phyloP scores from a whole-genome alignment of 805 yeast species.

The Saccharomycopsis schoenii region DNA sequence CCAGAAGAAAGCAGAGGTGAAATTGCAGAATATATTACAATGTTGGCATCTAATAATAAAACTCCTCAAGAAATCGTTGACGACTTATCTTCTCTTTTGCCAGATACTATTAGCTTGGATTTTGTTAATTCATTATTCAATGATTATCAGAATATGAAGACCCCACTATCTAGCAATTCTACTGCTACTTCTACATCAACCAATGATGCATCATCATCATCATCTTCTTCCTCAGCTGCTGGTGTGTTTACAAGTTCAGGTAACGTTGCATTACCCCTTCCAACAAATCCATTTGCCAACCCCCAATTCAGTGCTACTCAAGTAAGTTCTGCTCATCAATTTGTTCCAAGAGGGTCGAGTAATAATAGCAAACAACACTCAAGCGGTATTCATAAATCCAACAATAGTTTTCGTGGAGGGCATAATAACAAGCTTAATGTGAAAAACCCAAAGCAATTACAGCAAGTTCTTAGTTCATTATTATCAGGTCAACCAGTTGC shows the following conservation, averaged over 20 bases:
- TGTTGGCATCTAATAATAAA: slow-evolving; percentile 60
- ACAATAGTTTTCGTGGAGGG: slow-evolving; percentile 14
- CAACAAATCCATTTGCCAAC: background rate
- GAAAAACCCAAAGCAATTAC: slow-evolving; percentile 26
- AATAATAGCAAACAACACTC: background rate
- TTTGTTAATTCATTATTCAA: slow-evolving; percentile 49
- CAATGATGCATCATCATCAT: background rate
- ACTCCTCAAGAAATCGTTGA: slow-evolving; percentile 47
- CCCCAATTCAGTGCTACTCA: background rate
- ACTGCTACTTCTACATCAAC: background rate
- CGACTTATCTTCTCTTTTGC: slow-evolving; percentile 54
- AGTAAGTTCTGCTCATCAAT: background rate
- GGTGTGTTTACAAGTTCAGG: background rate
- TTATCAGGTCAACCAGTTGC: slow-evolving; percentile 23
- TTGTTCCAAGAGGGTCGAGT: slow-evolving; percentile 2
- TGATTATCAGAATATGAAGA: slow-evolving; percentile 40
- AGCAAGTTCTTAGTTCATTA: slow-evolving; percentile 31
- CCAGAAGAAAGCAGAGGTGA: slow-evolving; percentile 27
- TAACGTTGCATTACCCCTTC: background rate
- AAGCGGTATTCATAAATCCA: slow-evolving; percentile 2
- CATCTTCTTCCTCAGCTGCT: background rate
- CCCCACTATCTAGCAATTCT: slow-evolving; percentile 6
- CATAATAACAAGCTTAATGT: slow-evolving; percentile 20
- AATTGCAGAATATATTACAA: slow-evolving; percentile 66
- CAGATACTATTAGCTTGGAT: slow-evolving; percentile 45